phyloP scores from a whole-genome alignment of 2,329 filamentous ascomycete genomes.

The Colletotrichum salicis region DNA sequence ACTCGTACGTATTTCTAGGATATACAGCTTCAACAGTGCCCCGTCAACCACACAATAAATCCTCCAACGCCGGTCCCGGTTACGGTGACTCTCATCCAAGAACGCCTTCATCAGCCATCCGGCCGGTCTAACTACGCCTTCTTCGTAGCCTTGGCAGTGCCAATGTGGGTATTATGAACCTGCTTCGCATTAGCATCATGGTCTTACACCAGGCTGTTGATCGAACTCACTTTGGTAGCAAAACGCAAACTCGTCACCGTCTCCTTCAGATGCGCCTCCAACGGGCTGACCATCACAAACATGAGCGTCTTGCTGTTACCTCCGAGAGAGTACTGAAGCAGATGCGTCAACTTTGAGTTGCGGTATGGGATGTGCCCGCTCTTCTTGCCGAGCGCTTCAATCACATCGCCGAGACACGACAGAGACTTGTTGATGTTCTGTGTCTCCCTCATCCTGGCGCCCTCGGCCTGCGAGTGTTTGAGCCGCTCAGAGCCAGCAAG shows the following conservation, averaged over 20 bases:
- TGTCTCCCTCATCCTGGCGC: constrained; percentile 90
- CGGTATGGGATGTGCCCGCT: constrained; percentile 90
- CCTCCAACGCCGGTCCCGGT: constrained; percentile 23
- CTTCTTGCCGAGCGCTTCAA: constrained; percentile 88
- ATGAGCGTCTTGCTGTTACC: constrained; percentile 98
- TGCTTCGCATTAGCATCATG: constrained; percentile 43
- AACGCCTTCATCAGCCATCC: constrained; percentile 27
- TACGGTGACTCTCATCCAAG: constrained; percentile 19
- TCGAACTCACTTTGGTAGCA: constrained; percentile 80
- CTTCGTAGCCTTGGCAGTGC: constrained; percentile 82
- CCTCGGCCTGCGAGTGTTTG: constrained; percentile 86
- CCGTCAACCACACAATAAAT: constrained; percentile 22
- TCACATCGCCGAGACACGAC: constrained; percentile 92
- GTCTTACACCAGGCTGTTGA: rapidly evolving
- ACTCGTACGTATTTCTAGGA: constrained; percentile 36
- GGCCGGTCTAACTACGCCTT: constrained; percentile 50
- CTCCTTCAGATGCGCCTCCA: constrained; percentile 91
- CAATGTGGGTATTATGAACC: constrained; percentile 92
- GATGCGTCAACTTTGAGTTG: constrained; percentile 96
- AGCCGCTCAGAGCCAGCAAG: constrained; percentile 92
- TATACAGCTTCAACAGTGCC: constrained; percentile 36
- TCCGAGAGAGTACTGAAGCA: constrained; percentile 93
- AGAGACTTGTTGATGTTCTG: constrained; percentile 98
- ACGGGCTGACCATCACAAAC: constrained; percentile 97
- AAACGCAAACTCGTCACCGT: constrained; percentile 95